Evolutionary conservation across 129 eudicot species (phyloP).

Genomic region (Chrysanthemum makinoi): DNA sequence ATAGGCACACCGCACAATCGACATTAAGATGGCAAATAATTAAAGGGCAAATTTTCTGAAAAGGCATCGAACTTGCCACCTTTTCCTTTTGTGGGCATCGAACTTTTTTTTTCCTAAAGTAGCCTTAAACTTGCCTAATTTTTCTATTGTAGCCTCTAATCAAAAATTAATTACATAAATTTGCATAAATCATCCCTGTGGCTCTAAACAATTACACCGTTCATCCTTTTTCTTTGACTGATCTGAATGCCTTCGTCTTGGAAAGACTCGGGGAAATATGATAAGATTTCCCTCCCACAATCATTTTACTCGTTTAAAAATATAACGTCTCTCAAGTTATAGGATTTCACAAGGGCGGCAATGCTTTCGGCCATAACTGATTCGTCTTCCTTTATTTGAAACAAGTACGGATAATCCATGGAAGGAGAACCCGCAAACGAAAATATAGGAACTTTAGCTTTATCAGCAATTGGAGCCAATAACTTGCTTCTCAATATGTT

Average conservation of each 20-base stretch:
- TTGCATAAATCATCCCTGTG: too few species aligned
- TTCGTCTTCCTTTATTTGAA: constrained; percentile 35
- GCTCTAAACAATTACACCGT: too few species aligned
- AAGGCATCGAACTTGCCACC: too few species aligned
- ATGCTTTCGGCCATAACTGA: constrained; percentile 27
- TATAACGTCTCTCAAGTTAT: constrained; percentile 24
- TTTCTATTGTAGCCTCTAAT: too few species aligned
- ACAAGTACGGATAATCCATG: constrained; percentile 26
- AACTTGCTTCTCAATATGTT: constrained; percentile 27
- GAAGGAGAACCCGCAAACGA: constrained; percentile 26
- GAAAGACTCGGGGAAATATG: constrained; percentile 28
- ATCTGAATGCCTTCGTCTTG: constrained; percentile 25
- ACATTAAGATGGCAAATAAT: too few species aligned
- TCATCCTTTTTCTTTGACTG: background rate
- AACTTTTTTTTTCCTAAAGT: too few species aligned
- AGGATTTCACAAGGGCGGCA: constrained; percentile 36
- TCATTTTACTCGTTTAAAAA: constrained; percentile 36
- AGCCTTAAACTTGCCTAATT: too few species aligned
- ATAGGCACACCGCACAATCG: too few species aligned
- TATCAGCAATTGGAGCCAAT: constrained; percentile 28
- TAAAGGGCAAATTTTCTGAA: too few species aligned
- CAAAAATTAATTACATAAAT: too few species aligned
- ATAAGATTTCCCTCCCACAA: constrained; percentile 22
- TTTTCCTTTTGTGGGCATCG: too few species aligned
- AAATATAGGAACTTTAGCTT: constrained; percentile 35